These are phyloP conservation scores for Hevea brasiliensis DNA, from an alignment of 345 rosid species.

Conservation along the genomic window DNA sequence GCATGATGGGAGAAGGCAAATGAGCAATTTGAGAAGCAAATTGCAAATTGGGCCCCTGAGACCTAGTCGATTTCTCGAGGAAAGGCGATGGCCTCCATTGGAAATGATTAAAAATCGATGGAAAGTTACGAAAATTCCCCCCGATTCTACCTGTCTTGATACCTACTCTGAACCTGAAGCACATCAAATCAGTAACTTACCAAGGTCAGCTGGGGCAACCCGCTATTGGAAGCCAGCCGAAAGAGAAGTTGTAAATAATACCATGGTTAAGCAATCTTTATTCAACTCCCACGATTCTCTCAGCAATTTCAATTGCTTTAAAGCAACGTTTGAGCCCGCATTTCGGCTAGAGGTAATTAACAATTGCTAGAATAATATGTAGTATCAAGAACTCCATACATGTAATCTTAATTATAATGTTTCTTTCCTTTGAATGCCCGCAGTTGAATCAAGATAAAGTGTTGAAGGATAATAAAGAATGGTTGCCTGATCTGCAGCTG, in stretches of 20 bases:
- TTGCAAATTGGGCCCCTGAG: constrained; percentile 28
- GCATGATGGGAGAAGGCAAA: background rate
- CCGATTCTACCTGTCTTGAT: background rate
- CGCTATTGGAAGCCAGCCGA: constrained; percentile 10
- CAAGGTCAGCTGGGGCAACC: constrained; percentile 6
- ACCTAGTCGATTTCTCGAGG: constrained; percentile 39
- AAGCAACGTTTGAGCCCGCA: constrained; percentile 26
- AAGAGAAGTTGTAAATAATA: constrained; percentile 2
- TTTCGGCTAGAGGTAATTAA: constrained; percentile 30
- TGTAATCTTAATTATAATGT: background rate
- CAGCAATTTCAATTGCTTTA: constrained; percentile 17
- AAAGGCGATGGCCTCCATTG: constrained; percentile 44
- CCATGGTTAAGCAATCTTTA: constrained; percentile 20
- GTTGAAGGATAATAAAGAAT: constrained; percentile 28
- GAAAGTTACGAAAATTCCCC: constrained; percentile 20
- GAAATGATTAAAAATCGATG: constrained; percentile 30
- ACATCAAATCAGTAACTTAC: constrained; percentile 2
- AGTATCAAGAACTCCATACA: background rate
- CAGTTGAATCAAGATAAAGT: constrained; percentile 33
- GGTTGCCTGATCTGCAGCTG: constrained; percentile 44
- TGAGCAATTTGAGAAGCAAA: constrained; percentile 15
- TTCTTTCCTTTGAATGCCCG: background rate
- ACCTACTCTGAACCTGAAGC: constrained; percentile 13
- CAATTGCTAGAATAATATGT: no score
- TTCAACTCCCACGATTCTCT: constrained; percentile 10